Evolutionary conservation across 75 land plant genomes (phyloP), one percentile per base, ranked within the genome.

Genomic region (Pinus tabuliformis): DNA sequence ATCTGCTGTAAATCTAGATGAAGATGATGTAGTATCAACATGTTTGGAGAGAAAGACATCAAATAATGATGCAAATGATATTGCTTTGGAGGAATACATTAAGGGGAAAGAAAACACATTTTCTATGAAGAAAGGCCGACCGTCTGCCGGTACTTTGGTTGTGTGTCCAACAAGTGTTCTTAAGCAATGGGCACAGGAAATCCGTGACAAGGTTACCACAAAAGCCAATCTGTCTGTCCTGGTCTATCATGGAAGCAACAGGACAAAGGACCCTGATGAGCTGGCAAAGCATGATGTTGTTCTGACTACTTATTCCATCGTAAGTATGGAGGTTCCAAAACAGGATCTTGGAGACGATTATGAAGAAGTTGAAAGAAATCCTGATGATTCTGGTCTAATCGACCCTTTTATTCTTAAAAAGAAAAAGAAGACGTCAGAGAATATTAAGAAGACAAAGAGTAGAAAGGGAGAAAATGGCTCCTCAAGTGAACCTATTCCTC

Each of bases 141-240:
- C 90, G 45, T 81, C 88, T 57, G 99, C 95, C 75, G 98, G 98
- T 73, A 97, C 99, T 57, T 81, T 97, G 82, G 93, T 97, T 77
- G 95, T 97, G 4, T 97, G 99, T 73, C 99, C 99, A 39, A 96
- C 99, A 65, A 97, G 93, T 87, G 88, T 97, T 62, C 82, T 97
- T 63, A 80, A 93, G 45, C 98, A 97, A 76, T 97, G 99, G 99
- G 98, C 98, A 16, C 84, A 88, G 39, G 99, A 97, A 79, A 57
- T 97, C 54, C 84, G 83, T 60, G 93, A 92, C 0, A 97, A 97
- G 77, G 95, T 95, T 21, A 24, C 92, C 33, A 79, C 83, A 0
- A 81, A 78, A 62, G 84, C 91, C 17, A 86, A 85, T 71, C 81
- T 97, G 76, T 83, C 87, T 70, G 92, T 95, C 76, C 79, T 91